Base-by-base conservation (phyloP, 495 filamentous ascomycete genomes). In the Lepidopterella palustris region DNA sequence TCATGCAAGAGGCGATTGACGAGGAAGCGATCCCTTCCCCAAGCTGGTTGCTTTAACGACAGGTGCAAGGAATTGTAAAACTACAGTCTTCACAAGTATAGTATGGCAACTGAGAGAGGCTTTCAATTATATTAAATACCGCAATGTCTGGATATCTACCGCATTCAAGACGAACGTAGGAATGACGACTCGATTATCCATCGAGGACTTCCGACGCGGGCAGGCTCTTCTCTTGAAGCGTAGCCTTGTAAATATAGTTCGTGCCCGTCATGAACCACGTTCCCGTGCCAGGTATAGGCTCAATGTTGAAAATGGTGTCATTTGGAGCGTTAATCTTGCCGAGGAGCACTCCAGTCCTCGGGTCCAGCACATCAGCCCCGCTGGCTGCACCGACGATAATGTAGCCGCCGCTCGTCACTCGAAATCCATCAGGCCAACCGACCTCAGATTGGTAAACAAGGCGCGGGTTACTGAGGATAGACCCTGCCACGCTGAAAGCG, bases 291-390 rank as follows among this genome's bases (percentile, higher is more conserved):
- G 15, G 25, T 11, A 31, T 47, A 24, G 56, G 56, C 28, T 54
- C 45, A 4, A 59, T 27, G 26, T 59, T 59, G 28, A 28, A 59
- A n/a, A 59, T 31, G 15, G 51, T 53, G 29, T 59, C 56, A 27
- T 51, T 47, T 3, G 58, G 58, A 25, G 51, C 45, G 31, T 61
- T 60, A 48, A 60, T 60, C 39, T 60, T 60, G 23, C 58, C 58
- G 20, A 61, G 32, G 4, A 61, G 32, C 25, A 55, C 25, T 10
- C 58, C 58, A 45, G 11, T 56, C 20, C 5, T 3, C 20, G 58
- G 58, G 31, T 61, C 45, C 8, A 61, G 39, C 18, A 61, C 51
- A 45, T 61, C 58, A n/a, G 55, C 58, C 27, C 58, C 58, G n/a
- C 31, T 42, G 11, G 52, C 58, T 10, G 35, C 53, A 1, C 50